Evolutionary conservation across 2,329 filamentous ascomycete species (phyloP).

Genomic region (Verticillium alfalfae): DNA sequence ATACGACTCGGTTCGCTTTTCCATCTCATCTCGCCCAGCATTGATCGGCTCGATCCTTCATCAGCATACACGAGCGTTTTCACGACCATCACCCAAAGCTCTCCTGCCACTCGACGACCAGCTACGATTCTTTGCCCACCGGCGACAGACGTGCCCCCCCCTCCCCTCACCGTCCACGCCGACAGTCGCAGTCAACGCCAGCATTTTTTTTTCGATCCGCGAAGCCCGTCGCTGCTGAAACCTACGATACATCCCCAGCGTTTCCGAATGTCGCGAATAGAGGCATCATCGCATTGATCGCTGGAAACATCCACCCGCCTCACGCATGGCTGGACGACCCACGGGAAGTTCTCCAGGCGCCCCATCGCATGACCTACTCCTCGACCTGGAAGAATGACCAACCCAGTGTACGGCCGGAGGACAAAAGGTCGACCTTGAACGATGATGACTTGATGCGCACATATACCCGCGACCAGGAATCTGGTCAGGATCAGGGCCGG

Average conservation of each 20-base stretch:
- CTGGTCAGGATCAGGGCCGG: conserved; percentile 46
- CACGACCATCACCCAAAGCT: background rate
- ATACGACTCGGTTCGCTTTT: background rate
- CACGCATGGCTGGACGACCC: conserved; percentile 57
- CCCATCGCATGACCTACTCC: conserved; percentile 56
- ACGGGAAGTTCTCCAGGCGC: conserved; percentile 41
- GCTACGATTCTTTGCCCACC: background rate
- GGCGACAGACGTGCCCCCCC: background rate
- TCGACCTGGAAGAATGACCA: conserved; percentile 70
- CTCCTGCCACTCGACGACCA: background rate
- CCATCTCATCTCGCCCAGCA: background rate
- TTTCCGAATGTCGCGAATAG: conserved; percentile 24
- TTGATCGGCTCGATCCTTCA: background rate
- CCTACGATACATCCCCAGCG: conserved; percentile 5
- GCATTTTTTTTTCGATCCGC: conserved; percentile 6
- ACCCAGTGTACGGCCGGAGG: conserved; percentile 68
- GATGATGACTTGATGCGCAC: conserved; percentile 75
- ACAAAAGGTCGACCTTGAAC: conserved; percentile 69
- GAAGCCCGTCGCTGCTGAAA: conserved; percentile 8
- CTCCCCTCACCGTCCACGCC: no score
- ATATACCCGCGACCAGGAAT: conserved; percentile 65
- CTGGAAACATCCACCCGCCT: conserved; percentile 23
- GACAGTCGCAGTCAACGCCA: background rate
- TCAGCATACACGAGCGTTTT: background rate
- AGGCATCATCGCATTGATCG: conserved; percentile 18